These are phyloP conservation scores for Talaromyces sp. DNA, from an alignment of 2,329 filamentous ascomycete genomes.

Conservation along the genomic window DNA sequence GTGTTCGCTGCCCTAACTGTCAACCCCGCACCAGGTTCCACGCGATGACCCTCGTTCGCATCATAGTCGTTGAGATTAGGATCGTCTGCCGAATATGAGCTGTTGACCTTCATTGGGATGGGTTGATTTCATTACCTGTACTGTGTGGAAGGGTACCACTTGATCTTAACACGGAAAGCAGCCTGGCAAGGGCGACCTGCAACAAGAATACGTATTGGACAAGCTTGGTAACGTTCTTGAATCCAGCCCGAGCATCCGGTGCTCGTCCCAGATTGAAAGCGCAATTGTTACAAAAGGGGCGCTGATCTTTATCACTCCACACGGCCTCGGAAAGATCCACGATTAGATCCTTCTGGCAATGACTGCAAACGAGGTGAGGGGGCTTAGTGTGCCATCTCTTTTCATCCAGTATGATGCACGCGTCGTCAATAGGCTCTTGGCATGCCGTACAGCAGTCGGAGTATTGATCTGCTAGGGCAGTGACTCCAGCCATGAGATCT, in stretches of 20 bases:
- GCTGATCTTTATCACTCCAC: slow-evolving; percentile 65
- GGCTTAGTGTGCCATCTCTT: slow-evolving; percentile 74
- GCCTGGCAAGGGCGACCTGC: slow-evolving; percentile 81
- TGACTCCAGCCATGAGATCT: slow-evolving; percentile 64
- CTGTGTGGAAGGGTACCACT: slow-evolving; percentile 76
- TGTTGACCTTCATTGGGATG: not conserved
- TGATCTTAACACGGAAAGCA: slow-evolving; percentile 80
- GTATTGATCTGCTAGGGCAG: slow-evolving; percentile 66
- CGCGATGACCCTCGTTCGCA: slow-evolving; percentile 60
- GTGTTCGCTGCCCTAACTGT: slow-evolving; percentile 31
- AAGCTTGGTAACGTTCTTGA: slow-evolving; percentile 76
- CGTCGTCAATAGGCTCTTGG: slow-evolving; percentile 86
- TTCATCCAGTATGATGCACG: slow-evolving; percentile 73
- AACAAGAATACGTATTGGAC: slow-evolving; percentile 94
- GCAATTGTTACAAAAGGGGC: slow-evolving; percentile 70
- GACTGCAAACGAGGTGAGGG: slow-evolving; percentile 65
- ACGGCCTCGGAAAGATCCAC: slow-evolving; percentile 65
- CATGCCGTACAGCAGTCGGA: slow-evolving; percentile 84
- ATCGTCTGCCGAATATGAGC: slow-evolving; percentile 54
- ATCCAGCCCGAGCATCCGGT: slow-evolving; percentile 57
- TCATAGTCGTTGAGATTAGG: slow-evolving; percentile 65
- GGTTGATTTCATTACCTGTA: slow-evolving; percentile 46
- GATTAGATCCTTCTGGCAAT: slow-evolving; percentile 71
- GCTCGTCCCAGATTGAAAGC: slow-evolving; percentile 49
- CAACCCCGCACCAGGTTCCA: slow-evolving; percentile 3